Evolutionary conservation across 2,329 filamentous ascomycete genomes (phyloP).

Genomic region (Diaporthe citriasiana): DNA sequence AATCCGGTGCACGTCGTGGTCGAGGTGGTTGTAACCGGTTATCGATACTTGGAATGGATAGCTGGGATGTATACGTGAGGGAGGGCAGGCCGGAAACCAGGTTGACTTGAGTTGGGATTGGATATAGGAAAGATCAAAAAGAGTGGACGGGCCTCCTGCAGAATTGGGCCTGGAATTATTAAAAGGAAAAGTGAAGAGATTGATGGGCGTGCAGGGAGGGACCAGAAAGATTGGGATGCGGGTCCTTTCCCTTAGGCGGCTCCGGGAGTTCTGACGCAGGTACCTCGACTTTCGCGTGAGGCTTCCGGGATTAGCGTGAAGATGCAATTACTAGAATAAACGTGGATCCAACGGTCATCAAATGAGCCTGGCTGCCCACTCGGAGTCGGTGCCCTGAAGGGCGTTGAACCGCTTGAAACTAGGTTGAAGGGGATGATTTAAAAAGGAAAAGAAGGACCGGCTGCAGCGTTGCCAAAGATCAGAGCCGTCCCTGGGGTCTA

Average conservation of each 20-base stretch:
- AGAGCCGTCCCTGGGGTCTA: conserved; percentile 18
- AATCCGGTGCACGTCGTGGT: conserved; percentile 22
- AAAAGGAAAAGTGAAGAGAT: conserved; percentile 44
- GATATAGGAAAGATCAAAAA: conserved; percentile 43
- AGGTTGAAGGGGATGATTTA: conserved; percentile 1
- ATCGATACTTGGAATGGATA: conserved; percentile 33
- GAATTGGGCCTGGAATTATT: conserved; percentile 44
- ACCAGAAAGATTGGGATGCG: conserved; percentile 45
- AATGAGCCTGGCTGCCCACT: conserved; percentile 44
- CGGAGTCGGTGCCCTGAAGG: conserved; percentile 23
- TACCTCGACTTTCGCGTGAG: conserved; percentile 42
- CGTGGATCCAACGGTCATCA: conserved; percentile 42
- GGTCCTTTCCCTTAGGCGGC: conserved; percentile 43
- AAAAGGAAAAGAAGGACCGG: conserved; percentile 34
- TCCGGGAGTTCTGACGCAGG: conserved; percentile 43
- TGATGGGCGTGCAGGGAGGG: conserved; percentile 43
- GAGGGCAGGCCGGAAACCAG: conserved; percentile 40
- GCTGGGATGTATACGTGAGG: conserved; percentile 38
- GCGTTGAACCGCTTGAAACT: conserved; percentile 32
- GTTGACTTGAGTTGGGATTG: conserved; percentile 37
- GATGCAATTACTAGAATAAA: conserved; percentile 44
- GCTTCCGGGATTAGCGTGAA: conserved; percentile 43
- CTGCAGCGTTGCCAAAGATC: conserved; percentile 10
- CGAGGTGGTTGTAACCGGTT: conserved; percentile 17
- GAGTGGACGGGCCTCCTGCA: conserved; percentile 42